Evolutionary conservation across 305 asterid genomes (phyloP), one percentile per base, ranked within the genome.

Genomic region (Stenogyne calaminthoides): DNA sequence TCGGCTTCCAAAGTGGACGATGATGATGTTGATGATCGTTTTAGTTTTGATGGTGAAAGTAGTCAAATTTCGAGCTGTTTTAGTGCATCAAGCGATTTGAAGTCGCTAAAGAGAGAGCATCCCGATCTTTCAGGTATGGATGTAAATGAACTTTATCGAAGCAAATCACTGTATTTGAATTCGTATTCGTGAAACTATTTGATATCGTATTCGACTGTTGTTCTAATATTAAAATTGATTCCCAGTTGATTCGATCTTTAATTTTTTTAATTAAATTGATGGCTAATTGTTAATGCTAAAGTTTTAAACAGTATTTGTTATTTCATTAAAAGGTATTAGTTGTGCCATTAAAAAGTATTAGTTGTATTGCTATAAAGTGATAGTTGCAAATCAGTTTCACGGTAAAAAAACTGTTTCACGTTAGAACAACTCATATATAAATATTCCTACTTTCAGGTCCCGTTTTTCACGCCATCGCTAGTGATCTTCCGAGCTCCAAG

Each of bases 1-100:
- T 84, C 96, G 22, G 75, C 83, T 78, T 84, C 95, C 15, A 87
- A 83, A 73, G 81, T 78, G 9, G 90, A 87, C 25, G 84, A 77
- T 12, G 84, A 84, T 25, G 84, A 82, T 54, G 14, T 0, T 20
- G 32, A 54, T 20, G 89, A 80, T 79, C 54, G 59, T 67, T 79
- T 44, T 67, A 76, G 78, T 62, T 74, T 76, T 19, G 88, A 83
- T 73, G 96, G 86, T 76, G 84, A 74, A 81, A 78, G 81, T 22
- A 88, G 96, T 70, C 90, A 83, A 70, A 77, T 85, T 39, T 91
- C 93, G 1, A 83, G 85, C 20, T 62, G 82, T 69, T 80, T 76
- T 73, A 81, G 93, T 29, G 60, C 83, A 58, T 54, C 91, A 25
- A 52, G 58, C 11, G 58, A 52, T 6, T 27, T 52, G 58, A 52